Evolutionary conservation across 106 monocot genomes (phyloP).

Genomic region (Dendrobium chrysotoxum): DNA sequence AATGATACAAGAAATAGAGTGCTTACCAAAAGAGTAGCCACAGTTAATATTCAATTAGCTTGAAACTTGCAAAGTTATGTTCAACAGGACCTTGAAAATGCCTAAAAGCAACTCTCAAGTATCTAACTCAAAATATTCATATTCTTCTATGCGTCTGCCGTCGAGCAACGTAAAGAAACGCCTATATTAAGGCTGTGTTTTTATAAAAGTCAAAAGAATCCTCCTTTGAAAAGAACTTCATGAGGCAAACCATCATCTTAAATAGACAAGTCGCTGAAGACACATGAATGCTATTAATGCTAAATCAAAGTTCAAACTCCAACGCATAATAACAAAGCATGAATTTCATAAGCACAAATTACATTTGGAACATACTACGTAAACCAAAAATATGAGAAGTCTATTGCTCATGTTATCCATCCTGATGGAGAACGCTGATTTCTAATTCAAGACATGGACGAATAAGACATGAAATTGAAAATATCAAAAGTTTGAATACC

Average conservation of each 20-base stretch:
- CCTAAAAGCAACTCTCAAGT: not conserved
- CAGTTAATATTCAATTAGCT: not conserved
- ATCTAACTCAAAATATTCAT: not conserved
- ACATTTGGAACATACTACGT: not conserved
- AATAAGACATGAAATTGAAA: not conserved
- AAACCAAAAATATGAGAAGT: not conserved
- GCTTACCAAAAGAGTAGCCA: not conserved
- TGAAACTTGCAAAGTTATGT: not conserved
- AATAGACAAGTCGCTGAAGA: not conserved
- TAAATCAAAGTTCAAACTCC: not conserved
- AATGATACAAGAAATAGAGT: not conserved
- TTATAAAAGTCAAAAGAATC: not conserved
- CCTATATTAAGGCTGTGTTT: not conserved
- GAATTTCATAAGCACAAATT: not conserved
- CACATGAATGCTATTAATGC: not conserved
- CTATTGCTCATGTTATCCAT: not conserved
- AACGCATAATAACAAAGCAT: not conserved
- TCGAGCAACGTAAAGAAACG: too few relatives aligned
- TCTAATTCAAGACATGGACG: not conserved
- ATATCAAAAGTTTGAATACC: constrained; percentile 26
- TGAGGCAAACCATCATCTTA: not conserved
- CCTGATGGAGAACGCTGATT: not conserved
- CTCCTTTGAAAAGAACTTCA: not conserved
- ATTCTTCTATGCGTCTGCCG: not conserved
- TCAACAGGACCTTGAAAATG: not conserved